Evolutionary conservation across 371 early-diverging fungal genomes (phyloP), one percentile per base, ranked within the genome.

Genomic region (Actinomortierella wolfii): DNA sequence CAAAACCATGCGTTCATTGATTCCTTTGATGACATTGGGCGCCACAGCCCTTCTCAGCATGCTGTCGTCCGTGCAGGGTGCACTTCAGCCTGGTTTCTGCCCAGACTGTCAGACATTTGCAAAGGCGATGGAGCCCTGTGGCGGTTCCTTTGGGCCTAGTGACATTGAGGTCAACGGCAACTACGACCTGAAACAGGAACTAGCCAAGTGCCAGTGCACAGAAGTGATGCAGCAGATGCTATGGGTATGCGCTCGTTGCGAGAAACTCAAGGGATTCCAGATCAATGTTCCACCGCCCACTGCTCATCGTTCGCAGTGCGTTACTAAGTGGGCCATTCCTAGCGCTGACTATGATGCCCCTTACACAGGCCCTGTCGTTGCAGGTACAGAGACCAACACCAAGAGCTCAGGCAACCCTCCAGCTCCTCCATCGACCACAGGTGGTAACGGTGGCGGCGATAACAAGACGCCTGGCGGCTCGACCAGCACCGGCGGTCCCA

Each of bases 61-160:
- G 34, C 55, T 61, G 41, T 57, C 53, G 11, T 56, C 63, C 13
- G 64, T 34, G 34, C 34, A 59, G 21, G 66, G 66, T 18, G 67
- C 56, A 13, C 61, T 61, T 7, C 25, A 49, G 1, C 28, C 56
- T 0, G 71, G 73, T 2, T 71, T 66, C 50, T 71, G 73, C 61
- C 66, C 61, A 20, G 73, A 71, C 59, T 71, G 73, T 40, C 59
- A 66, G 29, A 71, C 73, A 0, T 71, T 66, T 45, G 17, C 67
- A 2, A 55, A 59, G 20, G 73, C 67, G 14, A 66, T 71, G 2
- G 49, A 49, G 3, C 58, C 51, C 24, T 71, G 73, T 13, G 73
- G 73, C 4, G 71, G 71, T 6, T 20, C 63, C 3, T 71, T 71
- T 18, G 21, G 23, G 7, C 51, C 54, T 1, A 13, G 58, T 8